Evolutionary conservation across 1,284 basidiomycete genomes (phyloP).

Genomic region (Trichosporon faecale): DNA sequence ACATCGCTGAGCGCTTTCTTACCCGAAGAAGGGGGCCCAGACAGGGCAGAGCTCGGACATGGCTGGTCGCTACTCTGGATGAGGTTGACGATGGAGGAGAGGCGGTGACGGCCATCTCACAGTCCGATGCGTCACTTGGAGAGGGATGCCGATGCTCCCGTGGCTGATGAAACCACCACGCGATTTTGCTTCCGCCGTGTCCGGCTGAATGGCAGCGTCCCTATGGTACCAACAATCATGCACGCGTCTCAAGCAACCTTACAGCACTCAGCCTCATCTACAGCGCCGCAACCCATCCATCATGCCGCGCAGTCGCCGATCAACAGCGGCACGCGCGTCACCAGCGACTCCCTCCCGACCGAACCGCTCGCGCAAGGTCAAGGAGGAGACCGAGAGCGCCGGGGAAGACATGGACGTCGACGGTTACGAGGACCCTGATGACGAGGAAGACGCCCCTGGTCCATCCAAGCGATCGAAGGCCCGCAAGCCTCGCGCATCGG

Average conservation of each 20-base stretch:
- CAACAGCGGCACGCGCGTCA: constrained; percentile 13
- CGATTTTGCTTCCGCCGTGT: not conserved
- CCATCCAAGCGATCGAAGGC: constrained; percentile 1
- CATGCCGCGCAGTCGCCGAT: constrained; percentile 23
- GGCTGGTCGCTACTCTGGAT: not conserved
- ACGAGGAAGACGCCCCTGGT: constrained; percentile 21
- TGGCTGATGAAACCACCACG: not conserved
- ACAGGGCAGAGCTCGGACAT: constrained; percentile 51
- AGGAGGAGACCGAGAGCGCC: constrained; percentile 21
- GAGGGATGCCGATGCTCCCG: not conserved
- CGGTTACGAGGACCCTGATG: constrained; percentile 22
- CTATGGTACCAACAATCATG: constrained; percentile 5
- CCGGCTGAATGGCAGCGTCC: not conserved
- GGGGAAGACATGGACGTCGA: constrained; percentile 15
- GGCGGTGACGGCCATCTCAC: constrained; percentile 7
- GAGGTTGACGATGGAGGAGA: constrained; percentile 1
- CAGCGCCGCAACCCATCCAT: not conserved
- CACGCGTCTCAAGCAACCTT: not conserved
- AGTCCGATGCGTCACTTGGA: constrained; percentile 11
- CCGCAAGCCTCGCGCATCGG: constrained; percentile 11
- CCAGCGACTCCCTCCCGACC: constrained; percentile 12
- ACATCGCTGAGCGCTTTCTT: not conserved
- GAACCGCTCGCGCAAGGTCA: constrained; percentile 16
- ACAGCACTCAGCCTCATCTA: not conserved
- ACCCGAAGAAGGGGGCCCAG: constrained; percentile 54